Conservation (phyloP, 2,329 filamentous ascomycete species). For the Cercospora citrullina region DNA sequence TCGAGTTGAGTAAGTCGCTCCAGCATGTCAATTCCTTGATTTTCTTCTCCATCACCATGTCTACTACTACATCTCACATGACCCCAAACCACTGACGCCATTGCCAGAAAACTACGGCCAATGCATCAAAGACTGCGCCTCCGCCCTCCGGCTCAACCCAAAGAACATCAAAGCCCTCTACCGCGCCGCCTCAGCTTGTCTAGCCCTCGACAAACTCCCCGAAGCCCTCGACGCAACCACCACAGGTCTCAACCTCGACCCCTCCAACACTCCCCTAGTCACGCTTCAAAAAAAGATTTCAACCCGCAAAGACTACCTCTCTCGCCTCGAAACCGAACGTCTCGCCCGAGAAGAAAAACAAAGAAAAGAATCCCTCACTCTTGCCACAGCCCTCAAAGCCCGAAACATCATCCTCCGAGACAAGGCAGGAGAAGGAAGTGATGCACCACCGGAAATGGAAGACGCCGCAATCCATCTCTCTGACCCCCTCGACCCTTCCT, state of each 20-base stretch:
- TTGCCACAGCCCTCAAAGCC: slow-evolving; percentile 58
- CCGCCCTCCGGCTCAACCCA: slow-evolving; percentile 75
- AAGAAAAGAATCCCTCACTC: slow-evolving; percentile 58
- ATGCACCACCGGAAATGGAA: slow-evolving; percentile 74
- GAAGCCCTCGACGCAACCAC: slow-evolving; percentile 80
- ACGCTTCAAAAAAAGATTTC: slow-evolving; percentile 64
- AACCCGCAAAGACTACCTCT: slow-evolving; percentile 57
- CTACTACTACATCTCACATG: not conserved
- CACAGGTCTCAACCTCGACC: slow-evolving; percentile 71
- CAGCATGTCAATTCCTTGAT: not conserved
- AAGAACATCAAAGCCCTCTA: slow-evolving; percentile 88
- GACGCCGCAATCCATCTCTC: slow-evolving; percentile 72
- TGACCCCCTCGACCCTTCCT: slow-evolving; percentile 71
- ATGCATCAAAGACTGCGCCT: slow-evolving; percentile 80
- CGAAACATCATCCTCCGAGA: slow-evolving; percentile 64
- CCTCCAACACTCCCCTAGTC: slow-evolving; percentile 66
- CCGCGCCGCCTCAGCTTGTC: slow-evolving; percentile 74
- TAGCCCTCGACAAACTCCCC: slow-evolving; percentile 72
- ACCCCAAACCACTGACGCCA: too few relatives aligned
- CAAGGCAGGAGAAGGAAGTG: not conserved
- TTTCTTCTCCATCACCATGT: too few relatives aligned
- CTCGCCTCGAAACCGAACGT: slow-evolving; percentile 58
- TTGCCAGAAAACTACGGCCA: slow-evolving; percentile 87
- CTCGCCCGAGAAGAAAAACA: slow-evolving; percentile 56
- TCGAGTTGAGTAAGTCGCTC: slow-evolving; percentile 65